Base-by-base conservation (phyloP, 1,284 basidiomycete species). In the Ceratobasidium sp. region DNA sequence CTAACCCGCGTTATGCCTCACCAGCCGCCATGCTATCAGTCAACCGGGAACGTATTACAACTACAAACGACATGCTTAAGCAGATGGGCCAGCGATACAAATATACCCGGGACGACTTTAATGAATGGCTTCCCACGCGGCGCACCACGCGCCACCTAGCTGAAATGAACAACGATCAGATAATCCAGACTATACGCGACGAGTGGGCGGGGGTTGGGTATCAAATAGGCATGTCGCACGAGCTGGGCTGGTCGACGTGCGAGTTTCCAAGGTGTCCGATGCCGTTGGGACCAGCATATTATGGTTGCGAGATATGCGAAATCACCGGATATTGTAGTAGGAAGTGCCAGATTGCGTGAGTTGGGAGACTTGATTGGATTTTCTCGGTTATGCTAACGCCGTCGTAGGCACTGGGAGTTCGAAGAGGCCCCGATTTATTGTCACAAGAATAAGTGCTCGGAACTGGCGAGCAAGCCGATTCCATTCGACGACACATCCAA, bases 321-420 rank as follows among this genome's bases (percentile, higher is more conserved):
- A 36, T 60, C 14, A 14, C 59, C 14, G 59, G 59, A 36, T 60
- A 60, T 31, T 60, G 59, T 31, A 60, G 59, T 19, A 60, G 24
- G 44, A 41, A 44, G 14, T 60, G 59, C 15, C 59, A 60, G 24
- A 45, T 60, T 22, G 36, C 59, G 59, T 60, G 17, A 60, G 59
- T 29, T 44, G 14, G 36, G 36, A 4, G 36, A 41, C 36, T 41
- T 41, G 36, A 11, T 41, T 41, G 4, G 36, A 41, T 41, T 41
- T 41, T 41, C 6, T 4, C 6, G 36, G 4, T n/a, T 41, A 41
- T 41, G 36, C 36, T 41, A 11, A 41, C 4, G 6, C 11, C 11
- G 36, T 4, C 36, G 11, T 41, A 41, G 36, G 11, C 36, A 41
- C 36, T 41, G 36, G 36, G 36, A 41, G 36, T 41, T 41, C 11